Conservation (phyloP, 78 protist genomes). For the Chrysochromulina parva region DNA sequence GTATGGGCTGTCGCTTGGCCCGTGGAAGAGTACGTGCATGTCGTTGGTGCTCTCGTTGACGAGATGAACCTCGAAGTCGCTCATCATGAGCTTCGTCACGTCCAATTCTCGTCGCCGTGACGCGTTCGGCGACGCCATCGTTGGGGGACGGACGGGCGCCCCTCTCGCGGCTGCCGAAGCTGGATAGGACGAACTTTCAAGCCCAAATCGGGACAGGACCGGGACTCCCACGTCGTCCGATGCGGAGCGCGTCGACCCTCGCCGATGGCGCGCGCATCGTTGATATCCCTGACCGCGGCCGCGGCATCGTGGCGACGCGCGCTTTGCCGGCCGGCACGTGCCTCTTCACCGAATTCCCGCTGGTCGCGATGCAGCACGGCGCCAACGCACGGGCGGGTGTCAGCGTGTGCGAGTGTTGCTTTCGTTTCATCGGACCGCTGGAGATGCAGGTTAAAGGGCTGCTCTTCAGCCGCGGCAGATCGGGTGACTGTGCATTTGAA, state of each 20-base stretch:
- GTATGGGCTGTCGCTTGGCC: conserved; percentile 89
- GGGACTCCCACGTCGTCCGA: no score
- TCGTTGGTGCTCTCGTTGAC: conserved; percentile 57
- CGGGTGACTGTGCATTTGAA: neutral
- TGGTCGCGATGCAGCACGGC: neutral
- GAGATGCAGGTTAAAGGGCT: neutral
- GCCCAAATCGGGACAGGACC: no score
- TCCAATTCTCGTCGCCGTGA: conserved; percentile 61
- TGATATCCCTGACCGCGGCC: neutral
- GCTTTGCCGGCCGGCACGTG: neutral
- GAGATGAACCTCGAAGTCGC: conserved; percentile 61
- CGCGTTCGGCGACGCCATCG: no score
- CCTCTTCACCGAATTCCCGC: neutral
- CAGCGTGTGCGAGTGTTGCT: neutral
- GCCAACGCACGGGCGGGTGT: neutral
- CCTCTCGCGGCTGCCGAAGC: no score
- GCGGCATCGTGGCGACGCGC: neutral
- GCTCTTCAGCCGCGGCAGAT: neutral
- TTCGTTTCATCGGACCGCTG: neutral
- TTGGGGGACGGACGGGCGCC: no score
- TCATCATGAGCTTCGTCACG: conserved; percentile 85
- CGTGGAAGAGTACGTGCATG: conserved; percentile 70
- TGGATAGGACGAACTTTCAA: no score
- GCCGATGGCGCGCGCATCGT: no score
- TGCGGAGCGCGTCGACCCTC: no score